Evolutionary conservation across 2,329 filamentous ascomycete species (phyloP).

Genomic region (Bipolaris victoriae): DNA sequence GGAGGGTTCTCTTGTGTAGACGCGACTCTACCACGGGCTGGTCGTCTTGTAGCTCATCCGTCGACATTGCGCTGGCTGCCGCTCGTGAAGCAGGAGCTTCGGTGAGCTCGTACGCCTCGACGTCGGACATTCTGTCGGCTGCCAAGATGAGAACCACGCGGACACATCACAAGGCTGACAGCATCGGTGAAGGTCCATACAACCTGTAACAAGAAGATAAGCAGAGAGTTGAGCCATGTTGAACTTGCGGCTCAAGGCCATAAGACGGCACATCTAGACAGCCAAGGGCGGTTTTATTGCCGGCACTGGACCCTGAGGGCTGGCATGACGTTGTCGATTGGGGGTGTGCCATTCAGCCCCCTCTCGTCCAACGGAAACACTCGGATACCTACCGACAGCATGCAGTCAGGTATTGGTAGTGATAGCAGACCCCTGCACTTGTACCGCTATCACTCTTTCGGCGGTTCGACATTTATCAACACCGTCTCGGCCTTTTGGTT

Average conservation of each 20-base stretch:
- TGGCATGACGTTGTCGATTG: constrained; percentile 14
- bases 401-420: too few species aligned
- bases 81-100: constrained; percentile 8
- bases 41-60: constrained; percentile 11
- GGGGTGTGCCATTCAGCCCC: not conserved
- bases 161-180: constrained; percentile 16
- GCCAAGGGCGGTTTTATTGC: constrained; percentile 2
- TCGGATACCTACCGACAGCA: too few species aligned
- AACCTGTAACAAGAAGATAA: not conserved
- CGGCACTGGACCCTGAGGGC: constrained; percentile 5
- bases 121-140: constrained; percentile 18
- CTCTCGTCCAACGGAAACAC: too few species aligned
- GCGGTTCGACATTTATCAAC: too few species aligned
- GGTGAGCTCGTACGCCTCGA: constrained; percentile 20
- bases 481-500: too few species aligned
- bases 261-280: not conserved
- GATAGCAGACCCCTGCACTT: too few species aligned
- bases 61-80: constrained; percentile 16
- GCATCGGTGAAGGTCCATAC: constrained; percentile 4
- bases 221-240: not conserved
- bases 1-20: constrained; percentile 48
- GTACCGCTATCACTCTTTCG: too few species aligned
- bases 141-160: constrained; percentile 20
- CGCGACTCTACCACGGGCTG: constrained; percentile 1
- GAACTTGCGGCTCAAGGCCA: not conserved